phyloP scores from a whole-genome alignment of 2,329 filamentous ascomycete species.

The Trichoderma sp. region DNA sequence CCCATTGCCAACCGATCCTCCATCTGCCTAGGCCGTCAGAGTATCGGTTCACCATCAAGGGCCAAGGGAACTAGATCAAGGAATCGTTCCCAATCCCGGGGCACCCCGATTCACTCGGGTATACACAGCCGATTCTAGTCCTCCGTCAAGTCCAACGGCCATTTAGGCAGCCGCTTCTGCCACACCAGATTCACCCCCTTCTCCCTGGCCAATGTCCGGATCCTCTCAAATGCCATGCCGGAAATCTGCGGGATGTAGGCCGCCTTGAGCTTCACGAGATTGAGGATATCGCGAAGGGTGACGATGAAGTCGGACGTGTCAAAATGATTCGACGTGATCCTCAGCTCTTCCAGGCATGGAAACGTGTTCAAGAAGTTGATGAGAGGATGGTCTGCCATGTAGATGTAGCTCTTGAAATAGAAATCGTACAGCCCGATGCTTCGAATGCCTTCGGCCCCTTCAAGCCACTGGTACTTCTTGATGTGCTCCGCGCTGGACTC shows the following conservation, averaged over 20 bases:
- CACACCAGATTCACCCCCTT: conserved; percentile 38
- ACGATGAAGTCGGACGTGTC: conserved; percentile 37
- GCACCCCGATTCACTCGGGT: too few relatives aligned
- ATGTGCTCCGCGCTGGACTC: conserved; percentile 38
- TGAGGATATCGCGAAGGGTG: conserved; percentile 39
- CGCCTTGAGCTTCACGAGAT: conserved; percentile 38
- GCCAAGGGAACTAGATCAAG: too few relatives aligned
- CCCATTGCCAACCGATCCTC: too few relatives aligned
- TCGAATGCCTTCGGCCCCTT: conserved; percentile 40
- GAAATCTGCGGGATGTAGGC: conserved; percentile 41
- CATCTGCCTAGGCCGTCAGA: too few relatives aligned
- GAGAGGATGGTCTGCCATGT: conserved; percentile 39
- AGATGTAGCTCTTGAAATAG: conserved; percentile 38
- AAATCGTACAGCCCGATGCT: conserved; percentile 43
- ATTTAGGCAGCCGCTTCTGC: conserved; percentile 37
- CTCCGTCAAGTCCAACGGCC: conserved; percentile 37
- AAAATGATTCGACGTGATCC: conserved; percentile 40
- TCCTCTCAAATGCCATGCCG: conserved; percentile 39
- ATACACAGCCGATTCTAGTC: not conserved
- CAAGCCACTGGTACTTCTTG: conserved; percentile 41
- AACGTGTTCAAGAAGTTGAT: conserved; percentile 43
- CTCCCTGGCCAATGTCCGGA: conserved; percentile 33
- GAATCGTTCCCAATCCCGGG: too few relatives aligned
- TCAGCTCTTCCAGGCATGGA: conserved; percentile 43
- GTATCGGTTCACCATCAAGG: too few relatives aligned